A percentile compares a stretch with the other conserved stretches of the same genome.
Conservation (phyloP, 1,139 yeast genomes). For the Dujonia santamariae region DNA sequence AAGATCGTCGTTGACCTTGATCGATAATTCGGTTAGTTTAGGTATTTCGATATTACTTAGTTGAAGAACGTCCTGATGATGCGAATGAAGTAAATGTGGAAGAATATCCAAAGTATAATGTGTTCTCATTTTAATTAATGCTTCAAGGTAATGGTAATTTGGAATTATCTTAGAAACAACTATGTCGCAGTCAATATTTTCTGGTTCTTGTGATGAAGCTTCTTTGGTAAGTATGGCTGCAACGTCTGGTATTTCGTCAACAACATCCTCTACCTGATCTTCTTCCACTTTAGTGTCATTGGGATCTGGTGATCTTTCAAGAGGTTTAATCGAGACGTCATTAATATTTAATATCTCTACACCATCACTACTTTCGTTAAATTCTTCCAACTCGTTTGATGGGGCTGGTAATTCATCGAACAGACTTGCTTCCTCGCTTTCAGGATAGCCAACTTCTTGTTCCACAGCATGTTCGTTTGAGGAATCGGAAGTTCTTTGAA, state of each 20-base stretch:
- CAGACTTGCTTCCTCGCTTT: slow-evolving; percentile 5
- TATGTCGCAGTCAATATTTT: slow-evolving; percentile 1
- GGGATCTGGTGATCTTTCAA: neutral
- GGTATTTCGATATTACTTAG: slow-evolving; percentile 23
- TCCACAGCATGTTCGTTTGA: slow-evolving; percentile 3
- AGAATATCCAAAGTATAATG: slow-evolving; percentile 27
- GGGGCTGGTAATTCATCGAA: neutral
- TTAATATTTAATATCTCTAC: slow-evolving; percentile 4
- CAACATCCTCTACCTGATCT: neutral
- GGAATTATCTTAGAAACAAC: slow-evolving; percentile 4
- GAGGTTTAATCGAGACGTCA: slow-evolving; percentile 5
- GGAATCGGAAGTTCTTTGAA: slow-evolving; percentile 1
- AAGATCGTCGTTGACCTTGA: slow-evolving; percentile 31
- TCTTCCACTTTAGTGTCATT: neutral
- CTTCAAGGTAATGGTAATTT: slow-evolving; percentile 4
- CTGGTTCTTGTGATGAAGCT: slow-evolving; percentile 1
- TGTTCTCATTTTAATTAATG: slow-evolving; percentile 17
- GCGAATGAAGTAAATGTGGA: slow-evolving; percentile 24
- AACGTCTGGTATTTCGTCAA: neutral
- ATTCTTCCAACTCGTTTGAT: neutral
- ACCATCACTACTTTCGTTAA: neutral
- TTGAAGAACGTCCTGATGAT: slow-evolving; percentile 17
- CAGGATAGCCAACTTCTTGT: slow-evolving; percentile 1
- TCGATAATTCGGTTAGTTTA: slow-evolving; percentile 20
- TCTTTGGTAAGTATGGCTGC: neutral